phyloP scores from a whole-genome alignment of 805 yeast species.

The Millerago galiae region DNA sequence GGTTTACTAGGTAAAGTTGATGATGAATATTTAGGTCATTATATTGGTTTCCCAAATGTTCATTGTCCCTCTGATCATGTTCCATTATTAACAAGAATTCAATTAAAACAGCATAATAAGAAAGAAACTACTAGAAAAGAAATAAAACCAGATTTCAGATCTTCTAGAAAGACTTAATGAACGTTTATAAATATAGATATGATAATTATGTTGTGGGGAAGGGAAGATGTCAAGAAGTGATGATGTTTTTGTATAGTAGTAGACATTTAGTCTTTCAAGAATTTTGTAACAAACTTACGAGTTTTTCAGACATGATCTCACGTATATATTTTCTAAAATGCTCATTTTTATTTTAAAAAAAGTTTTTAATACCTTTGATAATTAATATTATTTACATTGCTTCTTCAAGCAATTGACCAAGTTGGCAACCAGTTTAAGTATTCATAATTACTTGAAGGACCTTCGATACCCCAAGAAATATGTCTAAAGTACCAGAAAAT shows the following conservation, averaged over 20 bases:
- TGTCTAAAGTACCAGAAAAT: slow-evolving; percentile 58
- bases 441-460: slow-evolving; percentile 32
- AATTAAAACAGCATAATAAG: slow-evolving; percentile 29
- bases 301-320: too few species aligned
- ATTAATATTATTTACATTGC: too few species aligned
- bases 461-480: slow-evolving; percentile 61
- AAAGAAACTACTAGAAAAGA: slow-evolving; percentile 16
- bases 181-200: not conserved
- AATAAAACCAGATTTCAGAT: slow-evolving; percentile 20
- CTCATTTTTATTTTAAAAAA: too few species aligned
- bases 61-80: slow-evolving; percentile 94
- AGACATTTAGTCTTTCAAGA: not conserved
- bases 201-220: not conserved
- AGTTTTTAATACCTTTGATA: too few species aligned
- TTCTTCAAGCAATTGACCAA: slow-evolving; percentile 36
- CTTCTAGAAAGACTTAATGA: slow-evolving; percentile 26
- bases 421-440: slow-evolving; percentile 43
- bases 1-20: slow-evolving; percentile 86
- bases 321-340: not conserved
- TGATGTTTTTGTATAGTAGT: not conserved
- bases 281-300: too few species aligned
- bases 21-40: slow-evolving; percentile 62
- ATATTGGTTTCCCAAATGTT: slow-evolving; percentile 90
- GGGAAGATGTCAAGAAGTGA: too few species aligned
- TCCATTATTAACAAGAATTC: slow-evolving; percentile 72